phyloP scores from a whole-genome alignment of 495 filamentous ascomycete species.

The Penicillium mononematosum region DNA sequence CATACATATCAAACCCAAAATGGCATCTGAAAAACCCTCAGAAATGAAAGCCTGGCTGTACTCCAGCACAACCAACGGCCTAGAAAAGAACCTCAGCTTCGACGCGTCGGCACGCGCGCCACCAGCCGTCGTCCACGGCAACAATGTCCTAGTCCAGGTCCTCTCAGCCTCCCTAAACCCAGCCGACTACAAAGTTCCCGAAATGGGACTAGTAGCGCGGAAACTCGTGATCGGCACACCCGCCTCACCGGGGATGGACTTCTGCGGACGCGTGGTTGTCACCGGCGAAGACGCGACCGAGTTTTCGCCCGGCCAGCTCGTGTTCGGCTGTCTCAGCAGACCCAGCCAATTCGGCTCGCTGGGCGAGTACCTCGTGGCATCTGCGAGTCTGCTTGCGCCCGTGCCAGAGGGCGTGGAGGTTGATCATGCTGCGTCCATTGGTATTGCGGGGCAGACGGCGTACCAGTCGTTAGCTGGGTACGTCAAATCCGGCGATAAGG shows the following conservation, averaged over 20 bases:
- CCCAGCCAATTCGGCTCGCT: conserved; percentile 48
- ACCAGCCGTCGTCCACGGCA: conserved; percentile 29
- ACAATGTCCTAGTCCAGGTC: conserved; percentile 58
- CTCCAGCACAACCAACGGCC: conserved; percentile 41
- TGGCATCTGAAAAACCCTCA: conserved; percentile 19
- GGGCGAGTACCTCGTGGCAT: conserved; percentile 48
- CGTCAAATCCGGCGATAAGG: conserved; percentile 48
- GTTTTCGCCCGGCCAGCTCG: conserved; percentile 49
- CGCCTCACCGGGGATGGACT: conserved; percentile 60
- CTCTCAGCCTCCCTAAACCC: conserved; percentile 61
- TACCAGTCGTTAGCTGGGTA: conserved; percentile 56
- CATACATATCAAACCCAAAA: conserved; percentile 3
- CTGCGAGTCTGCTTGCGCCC: conserved; percentile 18
- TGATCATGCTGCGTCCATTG: conserved; percentile 49
- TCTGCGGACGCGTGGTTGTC: conserved; percentile 57
- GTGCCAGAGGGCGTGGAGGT: conserved; percentile 53
- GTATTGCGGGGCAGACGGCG: conserved; percentile 55
- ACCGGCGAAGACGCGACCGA: conserved; percentile 27
- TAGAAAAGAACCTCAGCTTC: conserved; percentile 59
- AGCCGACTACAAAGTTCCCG: conserved; percentile 67
- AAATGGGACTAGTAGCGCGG: conserved; percentile 45
- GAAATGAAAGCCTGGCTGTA: conserved; percentile 68
- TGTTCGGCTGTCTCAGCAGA: conserved; percentile 50
- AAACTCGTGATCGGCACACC: conserved; percentile 39
- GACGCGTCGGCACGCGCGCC: conserved; percentile 45